Conservation (phyloP, 257 asterid species). For the Rehmannia glutinosa region DNA sequence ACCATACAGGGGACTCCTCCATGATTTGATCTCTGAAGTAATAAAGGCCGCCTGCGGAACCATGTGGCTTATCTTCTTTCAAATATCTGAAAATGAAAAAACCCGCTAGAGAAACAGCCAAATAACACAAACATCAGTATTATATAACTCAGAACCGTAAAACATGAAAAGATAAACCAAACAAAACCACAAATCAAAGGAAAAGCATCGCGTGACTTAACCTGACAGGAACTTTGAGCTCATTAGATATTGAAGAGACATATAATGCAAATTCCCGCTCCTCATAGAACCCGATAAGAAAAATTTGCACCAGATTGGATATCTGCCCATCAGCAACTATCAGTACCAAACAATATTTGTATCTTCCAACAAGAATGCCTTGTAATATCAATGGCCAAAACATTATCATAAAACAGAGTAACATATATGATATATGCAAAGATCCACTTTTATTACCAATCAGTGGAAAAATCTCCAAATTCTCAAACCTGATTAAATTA, state of each 20-base stretch:
- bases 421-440: background rate
- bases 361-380: slow-evolving; percentile 15
- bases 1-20: slow-evolving; percentile 84
- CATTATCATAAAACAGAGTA: background rate
- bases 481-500: background rate
- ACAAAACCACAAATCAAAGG: slow-evolving; percentile 12
- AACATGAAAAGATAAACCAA: background rate
- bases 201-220: slow-evolving; percentile 20
- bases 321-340: slow-evolving; percentile 44
- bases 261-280: slow-evolving; percentile 63
- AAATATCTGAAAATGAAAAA: slow-evolving; percentile 45
- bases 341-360: slow-evolving; percentile 10
- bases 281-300: slow-evolving; percentile 74
- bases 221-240: slow-evolving; percentile 87
- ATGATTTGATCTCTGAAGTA: slow-evolving; percentile 74
- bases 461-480: background rate
- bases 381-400: background rate
- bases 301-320: slow-evolving; percentile 63
- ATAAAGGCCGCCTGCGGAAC: slow-evolving; percentile 83
- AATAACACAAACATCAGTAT: background rate
- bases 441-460: background rate
- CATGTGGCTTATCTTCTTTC: slow-evolving; percentile 87
- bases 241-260: slow-evolving; percentile 73
- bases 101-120: background rate
- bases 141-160: background rate